A percentile compares a stretch with the other conserved stretches of the same genome.
These are phyloP conservation scores for Blastocystis sp. DNA, from an alignment of 352 stramenopile genomes.

Conservation along the genomic window DNA sequence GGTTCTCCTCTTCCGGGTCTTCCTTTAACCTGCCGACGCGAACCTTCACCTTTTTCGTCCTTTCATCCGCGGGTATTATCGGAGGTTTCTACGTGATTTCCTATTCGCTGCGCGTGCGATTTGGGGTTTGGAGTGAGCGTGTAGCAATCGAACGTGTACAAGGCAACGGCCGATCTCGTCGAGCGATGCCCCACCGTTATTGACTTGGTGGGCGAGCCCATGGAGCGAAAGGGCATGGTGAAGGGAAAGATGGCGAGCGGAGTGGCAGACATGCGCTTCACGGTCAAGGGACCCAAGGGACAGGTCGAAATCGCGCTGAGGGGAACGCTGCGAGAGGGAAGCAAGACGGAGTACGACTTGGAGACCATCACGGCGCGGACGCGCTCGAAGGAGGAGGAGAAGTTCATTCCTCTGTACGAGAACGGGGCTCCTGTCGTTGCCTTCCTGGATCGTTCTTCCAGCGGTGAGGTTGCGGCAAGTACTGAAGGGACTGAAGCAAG, in stretches of 20 bases:
- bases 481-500: no score
- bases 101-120: slow-evolving; percentile 45
- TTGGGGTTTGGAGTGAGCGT: not conserved
- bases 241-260: slow-evolving; percentile 63
- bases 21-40: slow-evolving; percentile 17
- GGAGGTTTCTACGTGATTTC: slow-evolving; percentile 68
- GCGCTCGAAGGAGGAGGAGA: slow-evolving; percentile 1
- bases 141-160: slow-evolving; percentile 64
- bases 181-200: slow-evolving; percentile 30
- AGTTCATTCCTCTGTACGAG: not conserved
- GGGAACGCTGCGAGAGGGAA: slow-evolving; percentile 37
- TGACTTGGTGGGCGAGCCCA: slow-evolving; percentile 12
- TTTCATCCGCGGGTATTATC: slow-evolving; percentile 48
- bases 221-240: slow-evolving; percentile 29
- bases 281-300: slow-evolving; percentile 39
- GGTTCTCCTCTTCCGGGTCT: slow-evolving; percentile 13
- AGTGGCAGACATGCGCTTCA: slow-evolving; percentile 63
- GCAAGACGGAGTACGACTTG: slow-evolving; percentile 63
- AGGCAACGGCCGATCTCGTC: not conserved
- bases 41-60: slow-evolving; percentile 37
- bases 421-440: not conserved
- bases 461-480: not conserved
- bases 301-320: slow-evolving; percentile 16
- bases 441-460: not conserved
- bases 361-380: not conserved